A percentile compares a stretch with the other conserved stretches of the same genome.
Evolutionary conservation across 352 stramenopile genomes (phyloP).

Genomic region (Globisporangium paddicum): DNA sequence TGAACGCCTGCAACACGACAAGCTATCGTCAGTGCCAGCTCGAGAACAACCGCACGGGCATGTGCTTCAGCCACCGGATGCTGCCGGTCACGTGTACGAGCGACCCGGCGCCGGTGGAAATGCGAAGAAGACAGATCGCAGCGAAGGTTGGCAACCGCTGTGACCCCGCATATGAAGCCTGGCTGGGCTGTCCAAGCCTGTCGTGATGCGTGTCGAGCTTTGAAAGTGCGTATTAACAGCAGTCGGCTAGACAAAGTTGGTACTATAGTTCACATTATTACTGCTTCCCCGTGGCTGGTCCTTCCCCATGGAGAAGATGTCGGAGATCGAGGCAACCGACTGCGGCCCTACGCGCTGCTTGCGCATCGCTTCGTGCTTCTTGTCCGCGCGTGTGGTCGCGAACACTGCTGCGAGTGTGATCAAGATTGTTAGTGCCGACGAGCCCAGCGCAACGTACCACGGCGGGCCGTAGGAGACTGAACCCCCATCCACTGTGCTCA

Average conservation of each 20-base stretch:
- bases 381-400: not conserved
- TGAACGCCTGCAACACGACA: conserved; percentile 30
- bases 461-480: not conserved
- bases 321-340: not conserved
- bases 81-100: not conserved
- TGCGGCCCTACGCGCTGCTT: not conserved
- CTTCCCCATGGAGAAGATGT: not conserved
- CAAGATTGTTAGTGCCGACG: not conserved
- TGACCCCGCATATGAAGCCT: not conserved
- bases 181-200: not conserved
- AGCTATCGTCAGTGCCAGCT: conserved; percentile 35
- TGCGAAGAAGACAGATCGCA: not conserved
- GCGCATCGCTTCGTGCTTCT: not conserved
- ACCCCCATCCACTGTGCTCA: not conserved
- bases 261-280: not conserved
- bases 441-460: not conserved
- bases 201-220: no score
- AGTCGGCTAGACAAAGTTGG: conserved; percentile 4
- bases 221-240: no score
- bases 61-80: conserved; percentile 22
- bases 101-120: not conserved
- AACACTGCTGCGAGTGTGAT: not conserved
- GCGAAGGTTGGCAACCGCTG: not conserved
- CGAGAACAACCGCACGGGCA: conserved; percentile 10
- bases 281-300: not conserved